Conservation (phyloP, 345 rosid genomes). For the Angophora floribunda region DNA sequence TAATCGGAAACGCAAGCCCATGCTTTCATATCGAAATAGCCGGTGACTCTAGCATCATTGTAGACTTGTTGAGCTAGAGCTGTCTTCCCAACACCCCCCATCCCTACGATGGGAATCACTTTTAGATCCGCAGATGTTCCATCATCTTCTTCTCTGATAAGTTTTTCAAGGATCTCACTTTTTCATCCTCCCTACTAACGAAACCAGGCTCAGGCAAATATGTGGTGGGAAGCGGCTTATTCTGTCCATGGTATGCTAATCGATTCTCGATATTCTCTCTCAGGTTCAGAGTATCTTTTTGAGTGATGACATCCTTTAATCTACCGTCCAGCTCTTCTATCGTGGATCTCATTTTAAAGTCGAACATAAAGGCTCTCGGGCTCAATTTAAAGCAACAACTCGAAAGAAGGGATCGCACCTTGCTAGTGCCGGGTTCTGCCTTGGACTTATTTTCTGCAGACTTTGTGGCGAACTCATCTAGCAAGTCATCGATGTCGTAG, state of each 20-base stretch:
- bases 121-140: neutral
- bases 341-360: neutral
- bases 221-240: neutral
- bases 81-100: constrained; percentile 12
- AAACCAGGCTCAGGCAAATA: neutral
- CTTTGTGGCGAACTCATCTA: constrained; percentile 2
- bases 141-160: neutral
- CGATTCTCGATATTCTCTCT: neutral
- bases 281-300: neutral
- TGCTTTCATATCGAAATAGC: neutral
- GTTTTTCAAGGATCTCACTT: neutral
- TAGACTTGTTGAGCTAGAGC: constrained; percentile 7
- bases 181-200: neutral
- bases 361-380: neutral
- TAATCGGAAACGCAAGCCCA: constrained; percentile 9
- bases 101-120: neutral
- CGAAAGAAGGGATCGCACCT: neutral
- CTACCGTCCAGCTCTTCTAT: neutral
- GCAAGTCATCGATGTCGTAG: constrained; percentile 2
- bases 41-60: neutral
- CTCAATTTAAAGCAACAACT: neutral
- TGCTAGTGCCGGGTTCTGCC: neutral
- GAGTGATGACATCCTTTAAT: neutral
- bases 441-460: neutral
- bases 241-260: too few species aligned